phyloP scores from a whole-genome alignment of 495 filamentous ascomycete species.

The Daldinia vernicosa region DNA sequence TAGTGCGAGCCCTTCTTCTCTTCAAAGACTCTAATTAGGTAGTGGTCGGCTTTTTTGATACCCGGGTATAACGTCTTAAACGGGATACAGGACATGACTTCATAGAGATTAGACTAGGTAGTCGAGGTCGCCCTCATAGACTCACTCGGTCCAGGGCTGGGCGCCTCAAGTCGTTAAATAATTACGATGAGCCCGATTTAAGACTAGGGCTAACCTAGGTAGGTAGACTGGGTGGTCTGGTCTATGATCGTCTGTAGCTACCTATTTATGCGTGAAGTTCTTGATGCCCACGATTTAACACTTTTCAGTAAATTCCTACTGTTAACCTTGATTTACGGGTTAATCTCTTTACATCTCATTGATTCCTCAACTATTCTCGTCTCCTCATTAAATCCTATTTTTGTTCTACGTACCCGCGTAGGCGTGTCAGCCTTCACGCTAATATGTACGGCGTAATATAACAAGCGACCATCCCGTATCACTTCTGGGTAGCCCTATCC shows the following conservation, averaged over 20 bases:
- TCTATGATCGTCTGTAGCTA: neutral
- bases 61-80: neutral
- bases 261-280: neutral
- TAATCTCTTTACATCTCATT: no score
- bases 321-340: no score
- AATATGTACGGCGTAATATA: no score
- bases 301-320: neutral
- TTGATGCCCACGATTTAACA: neutral
- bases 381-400: no score
- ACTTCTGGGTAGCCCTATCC: no score
- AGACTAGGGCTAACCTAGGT: conserved; percentile 20
- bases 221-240: conserved; percentile 23
- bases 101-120: conserved; percentile 13
- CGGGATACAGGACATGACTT: neutral
- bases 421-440: no score
- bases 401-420: no score
- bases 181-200: conserved; percentile 14
- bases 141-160: conserved; percentile 1
- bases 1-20: neutral
- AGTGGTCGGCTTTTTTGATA: neutral
- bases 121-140: conserved; percentile 21
- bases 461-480: no score
- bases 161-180: conserved; percentile 4
- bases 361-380: neutral
- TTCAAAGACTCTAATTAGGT: neutral